Conservation (phyloP, 345 rosid genomes). For the Boechera stricta region DNA sequence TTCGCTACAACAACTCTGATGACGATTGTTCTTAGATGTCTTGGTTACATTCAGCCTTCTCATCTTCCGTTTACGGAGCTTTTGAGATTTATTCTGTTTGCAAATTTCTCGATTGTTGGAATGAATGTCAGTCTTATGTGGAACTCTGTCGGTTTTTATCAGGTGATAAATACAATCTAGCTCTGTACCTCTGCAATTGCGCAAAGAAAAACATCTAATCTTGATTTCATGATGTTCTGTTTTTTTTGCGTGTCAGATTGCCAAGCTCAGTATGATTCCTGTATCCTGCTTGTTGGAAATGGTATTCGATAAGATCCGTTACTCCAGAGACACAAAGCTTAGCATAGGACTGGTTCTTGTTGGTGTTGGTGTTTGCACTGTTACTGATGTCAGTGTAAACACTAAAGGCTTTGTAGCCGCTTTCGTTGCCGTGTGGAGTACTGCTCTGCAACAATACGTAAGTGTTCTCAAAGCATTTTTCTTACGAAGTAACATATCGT, state of each 20-base stretch:
- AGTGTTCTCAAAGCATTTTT: conserved; percentile 42
- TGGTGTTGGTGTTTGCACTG: conserved; percentile 97
- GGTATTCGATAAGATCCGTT: conserved; percentile 84
- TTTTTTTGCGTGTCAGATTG: conserved; percentile 60
- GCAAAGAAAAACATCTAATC: not conserved
- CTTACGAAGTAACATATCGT: not conserved
- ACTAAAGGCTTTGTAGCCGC: conserved; percentile 89
- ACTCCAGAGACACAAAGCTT: conserved; percentile 94
- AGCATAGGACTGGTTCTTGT: conserved; percentile 86
- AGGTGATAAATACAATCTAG: conserved; percentile 52
- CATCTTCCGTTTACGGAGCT: conserved; percentile 86
- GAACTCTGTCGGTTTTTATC: conserved; percentile 99
- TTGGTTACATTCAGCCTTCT: conserved; percentile 92
- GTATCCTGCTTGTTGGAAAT: conserved; percentile 96
- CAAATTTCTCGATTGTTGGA: conserved; percentile 96
- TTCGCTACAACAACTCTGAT: conserved; percentile 85
- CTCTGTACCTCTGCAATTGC: conserved; percentile 1
- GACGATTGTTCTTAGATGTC: conserved; percentile 76
- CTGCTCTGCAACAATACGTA: conserved; percentile 95
- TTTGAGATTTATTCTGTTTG: conserved; percentile 78
- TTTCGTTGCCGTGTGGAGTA: conserved; percentile 93
- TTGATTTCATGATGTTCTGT: conserved; percentile 29
- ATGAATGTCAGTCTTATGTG: conserved; percentile 99
- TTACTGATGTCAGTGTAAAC: conserved; percentile 95
- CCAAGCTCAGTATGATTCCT: conserved; percentile 97